These are phyloP conservation scores for Laburnicola sp. DNA, from an alignment of 2,329 filamentous ascomycete species.

Conservation along the genomic window DNA sequence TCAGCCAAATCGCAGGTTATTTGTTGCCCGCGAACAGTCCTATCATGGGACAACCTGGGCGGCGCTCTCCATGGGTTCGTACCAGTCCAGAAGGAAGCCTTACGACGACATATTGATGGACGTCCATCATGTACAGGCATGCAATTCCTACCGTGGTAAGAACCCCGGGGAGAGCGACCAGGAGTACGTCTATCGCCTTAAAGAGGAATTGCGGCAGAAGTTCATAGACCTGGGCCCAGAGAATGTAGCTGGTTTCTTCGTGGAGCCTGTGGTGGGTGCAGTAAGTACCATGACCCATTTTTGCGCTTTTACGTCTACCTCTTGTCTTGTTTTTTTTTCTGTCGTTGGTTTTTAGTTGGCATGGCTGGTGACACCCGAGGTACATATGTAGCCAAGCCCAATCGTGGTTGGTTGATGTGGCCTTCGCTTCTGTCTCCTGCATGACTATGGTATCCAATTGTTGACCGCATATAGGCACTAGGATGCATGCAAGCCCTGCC, in stretches of 20 bases:
- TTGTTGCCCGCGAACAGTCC: slow-evolving; percentile 66
- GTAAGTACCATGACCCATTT: slow-evolving; percentile 50
- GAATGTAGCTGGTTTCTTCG: slow-evolving; percentile 71
- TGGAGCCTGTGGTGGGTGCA: slow-evolving; percentile 72
- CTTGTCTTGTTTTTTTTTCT: neutral
- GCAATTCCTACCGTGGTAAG: slow-evolving; percentile 62
- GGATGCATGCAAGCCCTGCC: slow-evolving; percentile 68
- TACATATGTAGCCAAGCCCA: slow-evolving; percentile 6
- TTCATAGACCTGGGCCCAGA: slow-evolving; percentile 65
- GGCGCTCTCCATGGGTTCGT: slow-evolving; percentile 65
- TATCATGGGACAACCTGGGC: slow-evolving; percentile 75
- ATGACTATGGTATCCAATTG: neutral
- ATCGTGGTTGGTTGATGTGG: slow-evolving; percentile 3
- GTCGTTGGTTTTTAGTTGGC: neutral
- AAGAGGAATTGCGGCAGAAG: slow-evolving; percentile 67
- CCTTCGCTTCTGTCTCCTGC: neutral
- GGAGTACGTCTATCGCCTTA: slow-evolving; percentile 64
- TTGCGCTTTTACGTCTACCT: neutral
- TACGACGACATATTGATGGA: slow-evolving; percentile 65
- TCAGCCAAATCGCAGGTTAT: slow-evolving; percentile 59
- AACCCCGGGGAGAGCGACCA: slow-evolving; percentile 56
- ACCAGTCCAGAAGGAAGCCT: slow-evolving; percentile 61
- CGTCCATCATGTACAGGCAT: slow-evolving; percentile 66
- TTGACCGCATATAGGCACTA: slow-evolving; percentile 54
- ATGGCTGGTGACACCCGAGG: slow-evolving; percentile 9